Evolutionary conservation across 495 filamentous ascomycete species (phyloP).

Genomic region (Penicillium soppii): DNA sequence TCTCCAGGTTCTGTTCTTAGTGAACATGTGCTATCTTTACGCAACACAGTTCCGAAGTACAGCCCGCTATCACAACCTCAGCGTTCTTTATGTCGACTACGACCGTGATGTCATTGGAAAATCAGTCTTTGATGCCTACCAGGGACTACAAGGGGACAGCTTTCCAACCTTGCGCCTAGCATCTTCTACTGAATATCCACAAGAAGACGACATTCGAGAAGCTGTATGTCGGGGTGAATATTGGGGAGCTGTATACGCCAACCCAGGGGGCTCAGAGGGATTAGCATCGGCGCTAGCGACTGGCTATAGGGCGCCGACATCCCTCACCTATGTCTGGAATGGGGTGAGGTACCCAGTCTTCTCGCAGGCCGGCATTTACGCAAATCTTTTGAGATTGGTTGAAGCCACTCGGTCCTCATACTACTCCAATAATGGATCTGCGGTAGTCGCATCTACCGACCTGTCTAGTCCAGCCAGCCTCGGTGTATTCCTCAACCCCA

Average conservation of each 20-base stretch:
- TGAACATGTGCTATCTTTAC: slow-evolving; percentile 7
- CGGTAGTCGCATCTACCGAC: slow-evolving; percentile 14
- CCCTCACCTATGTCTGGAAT: slow-evolving; percentile 44
- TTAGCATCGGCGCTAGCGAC: slow-evolving; percentile 5
- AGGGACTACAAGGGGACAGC: slow-evolving; percentile 18
- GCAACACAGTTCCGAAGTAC: slow-evolving; percentile 2
- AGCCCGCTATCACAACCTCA: slow-evolving; percentile 14
- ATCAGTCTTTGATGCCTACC: slow-evolving; percentile 36
- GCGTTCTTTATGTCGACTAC: slow-evolving; percentile 44
- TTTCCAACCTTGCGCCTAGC: slow-evolving; percentile 34
- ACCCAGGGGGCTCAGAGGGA: slow-evolving; percentile 20
- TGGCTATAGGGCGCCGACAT: slow-evolving; percentile 14
- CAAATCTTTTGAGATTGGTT: slow-evolving; percentile 25
- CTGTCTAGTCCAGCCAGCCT: slow-evolving; percentile 19
- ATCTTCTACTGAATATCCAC: slow-evolving; percentile 17
- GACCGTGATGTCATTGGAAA: slow-evolving; percentile 42
- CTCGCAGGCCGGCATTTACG: slow-evolving; percentile 26
- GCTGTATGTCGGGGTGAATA: slow-evolving; percentile 36
- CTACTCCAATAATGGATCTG: slow-evolving; percentile 26
- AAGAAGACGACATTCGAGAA: slow-evolving; percentile 16
- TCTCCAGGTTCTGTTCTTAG: neutral
- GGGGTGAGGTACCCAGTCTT: slow-evolving; percentile 42
- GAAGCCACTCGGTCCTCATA: slow-evolving; percentile 28
- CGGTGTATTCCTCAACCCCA: slow-evolving; percentile 38
- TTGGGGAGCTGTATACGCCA: slow-evolving; percentile 40